These are phyloP conservation scores for Extremus antarcticus DNA, from an alignment of 495 filamentous ascomycete species.

Conservation along the genomic window DNA sequence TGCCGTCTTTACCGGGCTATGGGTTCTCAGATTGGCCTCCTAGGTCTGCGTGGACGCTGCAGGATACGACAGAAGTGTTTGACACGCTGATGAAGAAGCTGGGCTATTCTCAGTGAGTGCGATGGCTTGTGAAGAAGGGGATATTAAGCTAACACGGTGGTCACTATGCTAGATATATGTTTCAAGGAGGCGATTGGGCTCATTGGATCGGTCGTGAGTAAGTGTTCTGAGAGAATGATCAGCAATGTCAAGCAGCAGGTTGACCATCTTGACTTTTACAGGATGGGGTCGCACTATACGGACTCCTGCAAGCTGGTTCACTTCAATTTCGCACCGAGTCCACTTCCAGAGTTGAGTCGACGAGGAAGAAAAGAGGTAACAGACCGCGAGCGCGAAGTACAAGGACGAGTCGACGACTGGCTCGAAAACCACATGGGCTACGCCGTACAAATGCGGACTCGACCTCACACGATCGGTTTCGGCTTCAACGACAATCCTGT, in stretches of 20 bases:
- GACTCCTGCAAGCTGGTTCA: slow-evolving; percentile 11
- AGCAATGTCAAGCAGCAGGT: too few species aligned
- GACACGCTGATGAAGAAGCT: slow-evolving; percentile 18
- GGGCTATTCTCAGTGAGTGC: slow-evolving; percentile 19
- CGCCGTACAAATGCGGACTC: neutral
- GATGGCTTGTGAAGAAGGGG: too few species aligned
- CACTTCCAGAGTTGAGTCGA: slow-evolving; percentile 13
- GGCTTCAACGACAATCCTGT: slow-evolving; percentile 9
- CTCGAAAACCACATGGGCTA: slow-evolving; percentile 3
- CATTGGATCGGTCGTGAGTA: slow-evolving; percentile 15
- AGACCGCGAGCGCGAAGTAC: neutral
- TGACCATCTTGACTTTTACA: too few species aligned
- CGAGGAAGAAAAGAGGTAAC: too few species aligned
- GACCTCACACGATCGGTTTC: slow-evolving; percentile 5
- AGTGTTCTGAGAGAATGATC: too few species aligned
- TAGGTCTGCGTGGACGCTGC: slow-evolving; percentile 15
- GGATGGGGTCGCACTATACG: neutral
- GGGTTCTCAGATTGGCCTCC: slow-evolving; percentile 16
- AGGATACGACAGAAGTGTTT: slow-evolving; percentile 20
- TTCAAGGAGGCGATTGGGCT: slow-evolving; percentile 19
- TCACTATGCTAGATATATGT: too few species aligned
- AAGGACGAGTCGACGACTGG: neutral
- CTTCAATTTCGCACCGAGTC: slow-evolving; percentile 12
- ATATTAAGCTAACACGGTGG: too few species aligned
- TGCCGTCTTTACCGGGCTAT: slow-evolving; percentile 30